Base-by-base conservation (phyloP, 225 moss, liverwort and hornwort genomes). In the Asterella californica region DNA sequence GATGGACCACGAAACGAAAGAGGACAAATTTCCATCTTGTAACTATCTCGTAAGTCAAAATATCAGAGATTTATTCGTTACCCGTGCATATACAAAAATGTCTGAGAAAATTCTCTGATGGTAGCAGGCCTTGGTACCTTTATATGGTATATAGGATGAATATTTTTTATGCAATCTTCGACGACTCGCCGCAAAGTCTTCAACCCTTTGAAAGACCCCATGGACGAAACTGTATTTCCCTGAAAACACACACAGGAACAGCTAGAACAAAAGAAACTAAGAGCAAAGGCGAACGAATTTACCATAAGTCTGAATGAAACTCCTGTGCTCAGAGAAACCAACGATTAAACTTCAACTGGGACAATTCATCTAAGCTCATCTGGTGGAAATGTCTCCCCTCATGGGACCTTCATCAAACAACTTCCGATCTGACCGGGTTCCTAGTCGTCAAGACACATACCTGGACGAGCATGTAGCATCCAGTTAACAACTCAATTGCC, bases 401-500 rank as follows among this genome's bases (percentile, higher is more conserved):
- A n/a, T 65, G 30, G 1, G 30, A 1, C 5, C 14, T 10, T 52
- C 17, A 52, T 11, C 10, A 52, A 52, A 52, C 52, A 4, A 52
- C 52, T 52, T 52, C 7, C 14, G 10, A 52, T 52, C 5, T 1
- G 17, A 52, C 17, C 17, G 12, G 5, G 10, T 17, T 72, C 47
- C 46, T 0, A 15, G 32, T 9, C 48, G 24, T 27, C 52, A 66
- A 6, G 55, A 55, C 37, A 38, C 87, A 65, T 54, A 99, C 97
- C 95, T 99, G 97, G 60, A 99, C 90, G 27, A 99, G 88, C 85
- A 99, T 89, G 85, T 99, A 99, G 84, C 97, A 99, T 80, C 93
- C 93, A 63, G 93, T 95, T 33, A 99, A 83, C 74, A 99, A 89
- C 80, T 99, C 97, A 79, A 99, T 94, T 21, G 97, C 97, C 91